Percentiles rank a stretch among this genome's conserved stretches.
Conservation (phyloP, 75 land plant genomes). For the Picea glauca region DNA sequence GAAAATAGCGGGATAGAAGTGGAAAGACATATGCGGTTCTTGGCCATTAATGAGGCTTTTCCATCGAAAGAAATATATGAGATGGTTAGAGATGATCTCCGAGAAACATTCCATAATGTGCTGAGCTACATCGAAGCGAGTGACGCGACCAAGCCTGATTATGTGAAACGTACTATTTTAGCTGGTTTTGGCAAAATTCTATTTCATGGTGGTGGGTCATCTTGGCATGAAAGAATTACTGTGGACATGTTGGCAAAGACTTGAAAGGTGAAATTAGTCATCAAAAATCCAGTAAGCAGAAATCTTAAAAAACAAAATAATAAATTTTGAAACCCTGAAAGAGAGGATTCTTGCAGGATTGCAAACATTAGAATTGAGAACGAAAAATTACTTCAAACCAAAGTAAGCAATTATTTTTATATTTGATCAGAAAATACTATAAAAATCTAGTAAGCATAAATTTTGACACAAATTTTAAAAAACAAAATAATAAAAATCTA, state of each 20-base stretch:
- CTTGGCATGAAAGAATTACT: no score
- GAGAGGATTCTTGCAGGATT: background rate
- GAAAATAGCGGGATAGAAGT: background rate
- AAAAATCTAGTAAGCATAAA: no score
- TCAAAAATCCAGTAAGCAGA: no score
- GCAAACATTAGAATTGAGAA: background rate
- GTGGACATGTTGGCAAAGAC: no score
- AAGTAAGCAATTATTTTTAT: no score
- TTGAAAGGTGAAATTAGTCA: no score
- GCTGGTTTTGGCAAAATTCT: background rate
- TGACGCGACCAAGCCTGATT: background rate
- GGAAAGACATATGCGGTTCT: background rate
- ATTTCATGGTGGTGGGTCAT: background rate
- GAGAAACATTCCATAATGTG: background rate
- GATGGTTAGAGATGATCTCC: background rate
- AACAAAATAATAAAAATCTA: no score
- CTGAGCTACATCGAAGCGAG: background rate
- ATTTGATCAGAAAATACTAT: no score
- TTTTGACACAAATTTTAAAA: no score
- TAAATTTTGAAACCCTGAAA: constrained; percentile 1
- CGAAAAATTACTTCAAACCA: background rate
- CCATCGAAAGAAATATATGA: background rate
- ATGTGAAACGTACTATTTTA: background rate
- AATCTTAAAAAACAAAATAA: background rate
- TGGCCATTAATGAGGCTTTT: background rate